Base-by-base conservation (phyloP, 106 monocot genomes). In the Allium fistulosum region DNA sequence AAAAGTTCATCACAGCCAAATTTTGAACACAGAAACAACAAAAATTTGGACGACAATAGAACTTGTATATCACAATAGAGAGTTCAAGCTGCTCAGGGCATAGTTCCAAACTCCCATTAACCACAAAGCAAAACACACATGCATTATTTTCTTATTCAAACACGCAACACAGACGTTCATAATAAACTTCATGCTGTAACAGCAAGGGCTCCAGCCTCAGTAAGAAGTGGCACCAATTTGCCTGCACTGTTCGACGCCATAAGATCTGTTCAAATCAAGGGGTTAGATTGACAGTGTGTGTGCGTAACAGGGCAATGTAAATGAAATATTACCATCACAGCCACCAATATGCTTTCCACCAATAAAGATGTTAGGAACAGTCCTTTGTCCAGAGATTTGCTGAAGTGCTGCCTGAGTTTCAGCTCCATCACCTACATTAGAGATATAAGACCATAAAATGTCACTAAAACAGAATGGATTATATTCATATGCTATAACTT, bases 341-440 rank as follows among this genome's bases (percentile, higher is more conserved):
- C 96, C 92, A 51, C 96, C 96, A 14, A 92, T 84, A 65, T 97
- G 92, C 11, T 88, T 84, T 46, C 86, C 92, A 45, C 82, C 84
- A 37, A 96, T 83, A 55, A 96, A 92, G 53, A 92, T 84, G 72
- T 92, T 92, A 10, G 96, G 96, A 49, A 97, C 96, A 11, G 92
- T 97, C 45, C 92, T 86, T 57, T 88, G 96, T 9, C 88, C 88
- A 10, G 96, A 88, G 88, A 85, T 88, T 59, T 82, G 58, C 0
- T 57, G 53, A 48, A 96, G 81, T 28, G 92, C 92, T 7, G 80
- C 4, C 51, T 96, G 88, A 17, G 82, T 82, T 48, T 86, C 80
- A 17, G 88, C 51, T 51, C 96, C 96, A 82, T 92, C 92, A 74
- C 74, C 96, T 96, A 67, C 37, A 80, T 17, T 9, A 9, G 49